Evolutionary conservation across 2,329 filamentous ascomycete genomes (phyloP), one percentile per base, ranked within the genome.

Genomic region (Stachybotrys echinatus): DNA sequence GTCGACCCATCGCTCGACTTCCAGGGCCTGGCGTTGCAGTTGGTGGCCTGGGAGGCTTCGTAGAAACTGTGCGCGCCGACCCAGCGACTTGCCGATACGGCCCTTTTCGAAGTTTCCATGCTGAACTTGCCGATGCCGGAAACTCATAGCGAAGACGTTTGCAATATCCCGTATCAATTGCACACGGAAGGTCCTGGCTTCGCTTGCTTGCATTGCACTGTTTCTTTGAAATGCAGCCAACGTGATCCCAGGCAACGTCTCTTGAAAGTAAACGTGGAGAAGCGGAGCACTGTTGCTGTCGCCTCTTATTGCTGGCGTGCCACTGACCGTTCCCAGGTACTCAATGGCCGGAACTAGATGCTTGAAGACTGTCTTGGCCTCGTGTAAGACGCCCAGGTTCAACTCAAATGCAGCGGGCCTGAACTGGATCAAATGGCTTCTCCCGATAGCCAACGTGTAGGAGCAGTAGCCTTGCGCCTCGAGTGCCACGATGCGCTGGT

Each of bases 381-480:
- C 60, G 2, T 51, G 50, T 12, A 68, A 64, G 14, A 74, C 60
- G 1, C 48, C 48, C 18, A 71, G 57, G 49, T 79, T 65, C 8
- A 80, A 61, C 34, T 56, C 63, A 55, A 77, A 73, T 3, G 58
- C 61, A 1, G 54, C 43, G 6, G 76, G 75, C 3, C 77, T 71
- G 52, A 80, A 78, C 58, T 81, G 77, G 5, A 80, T 54, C 44
- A 77, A 60, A 12, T 52, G 57, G n/a, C 66, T 57, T 5, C 62
- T 52, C 10, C 67, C 68, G 17, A 75, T 61, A 21, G 65, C 60
- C 6, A 79, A 52, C 0, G 77, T 80, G 55, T 78, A 73, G 2
- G 76, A 80, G 54, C 77, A 81, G 53, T 75, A 77, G 18, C 76
- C 77, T 54, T 80, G 77, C 5, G 65, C 65, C 6, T 65, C 55